Base-by-base conservation (phyloP, 2,329 filamentous ascomycete genomes). In the Botrytis paeoniae region DNA sequence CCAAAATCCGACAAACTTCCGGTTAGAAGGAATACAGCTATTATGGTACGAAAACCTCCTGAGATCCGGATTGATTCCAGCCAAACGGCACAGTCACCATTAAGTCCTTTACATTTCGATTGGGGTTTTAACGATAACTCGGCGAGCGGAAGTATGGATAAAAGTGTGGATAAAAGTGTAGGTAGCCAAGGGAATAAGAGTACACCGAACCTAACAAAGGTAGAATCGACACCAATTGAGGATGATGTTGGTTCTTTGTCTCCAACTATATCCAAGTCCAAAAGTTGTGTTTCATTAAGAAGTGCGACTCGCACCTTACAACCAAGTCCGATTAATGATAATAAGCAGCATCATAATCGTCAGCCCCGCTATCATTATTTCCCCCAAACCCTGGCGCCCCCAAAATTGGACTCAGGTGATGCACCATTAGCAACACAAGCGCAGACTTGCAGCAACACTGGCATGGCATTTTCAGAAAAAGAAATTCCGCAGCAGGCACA, bases 401-500 rank as follows among this genome's bases (percentile, higher is more conserved):
- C 66, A 69, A 69, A 60, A 14, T 8, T 25, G 39, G 14, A 69
- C 37, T 69, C 54, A 35, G 51, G 48, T 69, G 51, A 69, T 69
- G 66, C n/a, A 35, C 48, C 57, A 32, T 20, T 41, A 69, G 39
- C 66, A 43, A n/a, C 37, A 60, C 66, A 43, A 69, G 43, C 54
- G 51, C 66, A 69, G 54, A 69, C 32, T 39, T 69, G 66, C 66
- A 60, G 60, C 60, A 72, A 32, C 9, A 57, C 32, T 25, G 32
- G 37, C 29, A 12, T 68, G 48, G 51, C 60, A 59, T 45, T 59
- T 68, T 60, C 61, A 66, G 41, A 68, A 60, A 68, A 48, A 59
- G 61, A 71, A 66, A 68, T n/a, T 68, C 61, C 45, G 61, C 61
- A 71, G 70, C 70, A 68, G n/a, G 51, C n/a, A 59, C 68, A 70